phyloP scores from a whole-genome alignment of 306 rosid species.

The Mimosa pudica region DNA sequence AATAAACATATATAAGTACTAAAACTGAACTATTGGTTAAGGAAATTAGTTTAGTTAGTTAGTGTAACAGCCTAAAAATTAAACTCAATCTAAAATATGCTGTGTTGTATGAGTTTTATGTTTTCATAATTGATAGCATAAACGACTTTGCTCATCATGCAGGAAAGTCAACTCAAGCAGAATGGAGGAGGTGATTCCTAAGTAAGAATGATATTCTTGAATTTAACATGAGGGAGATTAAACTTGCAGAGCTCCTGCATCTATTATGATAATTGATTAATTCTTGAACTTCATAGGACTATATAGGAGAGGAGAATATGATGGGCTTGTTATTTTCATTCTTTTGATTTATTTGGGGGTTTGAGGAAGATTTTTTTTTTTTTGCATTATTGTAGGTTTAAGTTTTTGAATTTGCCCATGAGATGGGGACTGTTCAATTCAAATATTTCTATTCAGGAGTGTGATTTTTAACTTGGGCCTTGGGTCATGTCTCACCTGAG shows the following conservation, averaged over 20 bases:
- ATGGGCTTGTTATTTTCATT: constrained; percentile 25
- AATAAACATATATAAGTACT: neutral
- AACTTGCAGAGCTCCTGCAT: constrained; percentile 32
- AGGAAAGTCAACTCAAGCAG: constrained; percentile 75
- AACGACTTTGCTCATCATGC: constrained; percentile 36
- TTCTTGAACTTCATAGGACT: constrained; percentile 40
- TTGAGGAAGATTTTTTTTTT: constrained; percentile 54
- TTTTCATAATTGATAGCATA: constrained; percentile 22
- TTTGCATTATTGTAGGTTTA: constrained; percentile 55
- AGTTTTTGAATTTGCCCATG: constrained; percentile 40
- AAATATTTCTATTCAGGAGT: constrained; percentile 6
- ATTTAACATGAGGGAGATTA: constrained; percentile 31
- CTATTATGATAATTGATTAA: constrained; percentile 30
- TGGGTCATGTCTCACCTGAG: neutral
- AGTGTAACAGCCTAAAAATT: neutral
- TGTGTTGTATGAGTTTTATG: neutral
- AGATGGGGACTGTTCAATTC: constrained; percentile 24
- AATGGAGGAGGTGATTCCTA: constrained; percentile 76
- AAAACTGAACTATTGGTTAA: constrained; percentile 4
- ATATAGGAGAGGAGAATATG: constrained; percentile 40
- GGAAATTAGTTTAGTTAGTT: too few relatives aligned
- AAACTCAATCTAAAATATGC: neutral
- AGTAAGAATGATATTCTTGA: constrained; percentile 27
- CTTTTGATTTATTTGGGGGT: constrained; percentile 52
- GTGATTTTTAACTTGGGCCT: constrained; percentile 29